Conservation (phyloP, 179 eudicot species). For the Spinacia oleracea region DNA sequence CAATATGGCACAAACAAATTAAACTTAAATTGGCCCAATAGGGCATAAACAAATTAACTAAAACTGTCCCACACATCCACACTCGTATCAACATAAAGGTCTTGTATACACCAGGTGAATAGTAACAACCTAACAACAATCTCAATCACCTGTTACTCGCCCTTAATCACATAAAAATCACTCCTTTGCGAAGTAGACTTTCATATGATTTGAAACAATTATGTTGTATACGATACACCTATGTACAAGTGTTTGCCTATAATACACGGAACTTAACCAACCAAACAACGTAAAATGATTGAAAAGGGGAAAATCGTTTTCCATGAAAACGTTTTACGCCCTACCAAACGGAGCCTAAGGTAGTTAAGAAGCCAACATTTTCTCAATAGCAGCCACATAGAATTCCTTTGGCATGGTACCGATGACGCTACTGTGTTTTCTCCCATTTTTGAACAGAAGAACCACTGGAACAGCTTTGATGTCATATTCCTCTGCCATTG, state of each 20-base stretch:
- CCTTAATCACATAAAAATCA: too few species aligned
- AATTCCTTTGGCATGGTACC: conserved; percentile 97
- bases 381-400: conserved; percentile 76
- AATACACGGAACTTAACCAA: conserved; percentile 5
- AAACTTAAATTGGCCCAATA: not conserved
- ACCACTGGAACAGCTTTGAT: conserved; percentile 88
- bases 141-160: too few species aligned
- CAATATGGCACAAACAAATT: not conserved
- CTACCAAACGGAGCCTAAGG: too few species aligned
- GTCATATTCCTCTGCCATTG: conserved; percentile 63
- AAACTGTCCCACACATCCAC: not conserved
- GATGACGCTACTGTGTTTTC: conserved; percentile 45
- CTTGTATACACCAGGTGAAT: too few species aligned
- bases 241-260: not conserved
- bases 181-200: too few species aligned
- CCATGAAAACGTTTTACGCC: too few species aligned
- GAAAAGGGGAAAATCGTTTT: too few species aligned
- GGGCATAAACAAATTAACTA: not conserved
- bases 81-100: too few species aligned
- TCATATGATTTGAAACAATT: too few species aligned
- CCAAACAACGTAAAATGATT: too few species aligned
- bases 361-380: conserved; percentile 45
- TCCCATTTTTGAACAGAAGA: conserved; percentile 82
- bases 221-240: too few species aligned
- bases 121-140: too few species aligned